Evolutionary conservation across 1,284 basidiomycete genomes (phyloP).

Genomic region (Takashimella koratensis): DNA sequence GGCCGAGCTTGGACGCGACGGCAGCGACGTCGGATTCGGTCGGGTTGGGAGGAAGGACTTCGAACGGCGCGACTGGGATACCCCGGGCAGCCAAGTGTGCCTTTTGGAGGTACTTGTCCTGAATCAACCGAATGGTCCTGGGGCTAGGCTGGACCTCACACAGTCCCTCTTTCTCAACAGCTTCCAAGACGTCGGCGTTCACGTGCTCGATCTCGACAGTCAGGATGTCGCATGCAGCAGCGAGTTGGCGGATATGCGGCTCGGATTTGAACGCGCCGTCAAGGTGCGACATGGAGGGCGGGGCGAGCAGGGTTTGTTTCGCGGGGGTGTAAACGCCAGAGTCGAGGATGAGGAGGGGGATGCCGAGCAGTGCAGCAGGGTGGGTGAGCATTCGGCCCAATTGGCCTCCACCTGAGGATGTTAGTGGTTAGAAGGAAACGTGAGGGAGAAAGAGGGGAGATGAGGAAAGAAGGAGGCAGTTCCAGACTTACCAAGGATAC

Average conservation of each 20-base stretch:
- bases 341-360: slow-evolving; percentile 86
- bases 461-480: too few relatives aligned
- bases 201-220: slow-evolving; percentile 99
- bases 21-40: slow-evolving; percentile 56
- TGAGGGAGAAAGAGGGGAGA: neutral
- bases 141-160: slow-evolving; percentile 81
- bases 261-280: slow-evolving; percentile 87
- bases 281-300: slow-evolving; percentile 61
- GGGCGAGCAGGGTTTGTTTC: slow-evolving; percentile 75
- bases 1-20: slow-evolving; percentile 61
- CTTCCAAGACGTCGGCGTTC: slow-evolving; percentile 70
- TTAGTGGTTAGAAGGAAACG: neutral
- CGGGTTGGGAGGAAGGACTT: slow-evolving; percentile 52
- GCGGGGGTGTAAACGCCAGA: slow-evolving; percentile 75
- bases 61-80: slow-evolving; percentile 72
- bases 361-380: slow-evolving; percentile 81
- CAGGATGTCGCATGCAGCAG: slow-evolving; percentile 76
- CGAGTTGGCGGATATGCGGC: slow-evolving; percentile 74
- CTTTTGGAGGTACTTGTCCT: slow-evolving; percentile 95
- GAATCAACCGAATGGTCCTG: slow-evolving; percentile 79
- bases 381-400: slow-evolving; percentile 96
- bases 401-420: slow-evolving; percentile 79
- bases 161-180: slow-evolving; percentile 56
- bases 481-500: slow-evolving; percentile 43
- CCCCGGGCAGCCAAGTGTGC: slow-evolving; percentile 60